A percentile compares a stretch with the other conserved stretches of the same genome.
phyloP scores from a whole-genome alignment of 2,329 filamentous ascomycete species.

The Scedosporium aurantiacum region DNA sequence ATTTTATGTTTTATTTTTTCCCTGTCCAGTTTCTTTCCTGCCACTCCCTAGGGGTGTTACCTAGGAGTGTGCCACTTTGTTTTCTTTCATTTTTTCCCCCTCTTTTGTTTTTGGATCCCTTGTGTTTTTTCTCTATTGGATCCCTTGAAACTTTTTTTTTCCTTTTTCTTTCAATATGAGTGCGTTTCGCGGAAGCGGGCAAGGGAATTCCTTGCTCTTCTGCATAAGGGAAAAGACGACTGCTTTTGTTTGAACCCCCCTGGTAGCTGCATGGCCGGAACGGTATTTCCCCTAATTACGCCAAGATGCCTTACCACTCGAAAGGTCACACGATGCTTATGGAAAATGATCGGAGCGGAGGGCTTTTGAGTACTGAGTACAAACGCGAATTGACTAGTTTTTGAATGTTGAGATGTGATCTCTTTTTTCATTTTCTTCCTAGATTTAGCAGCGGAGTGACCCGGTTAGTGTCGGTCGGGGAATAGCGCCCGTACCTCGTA shows the following conservation, averaged over 20 bases:
- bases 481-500: not conserved
- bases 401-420: not conserved
- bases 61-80: not conserved
- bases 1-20: constrained; percentile 1
- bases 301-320: constrained; percentile 5
- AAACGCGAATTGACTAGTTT: not conserved
- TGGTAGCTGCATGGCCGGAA: constrained; percentile 3
- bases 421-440: not conserved
- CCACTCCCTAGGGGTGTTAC: not conserved
- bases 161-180: not conserved
- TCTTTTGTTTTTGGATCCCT: not conserved
- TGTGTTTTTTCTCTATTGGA: not conserved
- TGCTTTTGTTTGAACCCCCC: constrained; percentile 5
- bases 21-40: not conserved
- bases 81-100: not conserved
- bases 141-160: constrained; percentile 5
- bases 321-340: constrained; percentile 2
- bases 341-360: not conserved
- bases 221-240: not conserved
- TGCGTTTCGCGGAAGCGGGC: not conserved
- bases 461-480: not conserved
- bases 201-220: not conserved
- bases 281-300: constrained; percentile 3
- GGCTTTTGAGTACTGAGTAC: not conserved
- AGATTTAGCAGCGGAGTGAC: too few relatives aligned